phyloP scores from a whole-genome alignment of 164 flowering plant species.

The Echeveria elegans region DNA sequence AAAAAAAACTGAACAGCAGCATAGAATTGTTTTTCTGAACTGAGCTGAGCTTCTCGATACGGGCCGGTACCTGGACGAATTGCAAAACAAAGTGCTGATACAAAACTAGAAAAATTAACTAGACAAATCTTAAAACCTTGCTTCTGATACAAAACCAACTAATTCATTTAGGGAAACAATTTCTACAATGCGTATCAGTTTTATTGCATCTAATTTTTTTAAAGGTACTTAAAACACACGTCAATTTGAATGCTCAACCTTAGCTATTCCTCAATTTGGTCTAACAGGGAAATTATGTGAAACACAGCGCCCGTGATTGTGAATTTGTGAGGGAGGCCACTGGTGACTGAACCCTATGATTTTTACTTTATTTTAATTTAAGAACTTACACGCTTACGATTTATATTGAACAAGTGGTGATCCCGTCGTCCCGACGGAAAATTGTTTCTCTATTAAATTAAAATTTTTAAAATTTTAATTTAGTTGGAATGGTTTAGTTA shows the following conservation, averaged over 20 bases:
- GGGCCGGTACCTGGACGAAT: constrained; percentile 72
- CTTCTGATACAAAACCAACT: no score
- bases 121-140: neutral
- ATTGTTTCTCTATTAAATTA: no score
- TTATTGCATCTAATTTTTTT: neutral
- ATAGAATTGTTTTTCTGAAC: constrained; percentile 81
- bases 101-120: neutral
- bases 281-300: constrained; percentile 82
- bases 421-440: no score
- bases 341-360: no score
- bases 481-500: no score
- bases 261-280: constrained; percentile 92
- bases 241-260: constrained; percentile 40
- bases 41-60: constrained; percentile 91
- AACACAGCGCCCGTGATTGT: no score
- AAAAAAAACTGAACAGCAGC: constrained; percentile 96
- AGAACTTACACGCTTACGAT: no score
- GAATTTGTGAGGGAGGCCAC: no score
- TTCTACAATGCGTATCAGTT: neutral
- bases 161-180: no score
- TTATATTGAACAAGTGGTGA: no score
- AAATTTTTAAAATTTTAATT: no score
- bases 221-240: neutral
- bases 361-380: no score
- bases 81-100: constrained; percentile 1